Evolutionary conservation across 2,329 filamentous ascomycete species (phyloP), one percentile per base, ranked within the genome.

Genomic region (Aureobasidium sp.): DNA sequence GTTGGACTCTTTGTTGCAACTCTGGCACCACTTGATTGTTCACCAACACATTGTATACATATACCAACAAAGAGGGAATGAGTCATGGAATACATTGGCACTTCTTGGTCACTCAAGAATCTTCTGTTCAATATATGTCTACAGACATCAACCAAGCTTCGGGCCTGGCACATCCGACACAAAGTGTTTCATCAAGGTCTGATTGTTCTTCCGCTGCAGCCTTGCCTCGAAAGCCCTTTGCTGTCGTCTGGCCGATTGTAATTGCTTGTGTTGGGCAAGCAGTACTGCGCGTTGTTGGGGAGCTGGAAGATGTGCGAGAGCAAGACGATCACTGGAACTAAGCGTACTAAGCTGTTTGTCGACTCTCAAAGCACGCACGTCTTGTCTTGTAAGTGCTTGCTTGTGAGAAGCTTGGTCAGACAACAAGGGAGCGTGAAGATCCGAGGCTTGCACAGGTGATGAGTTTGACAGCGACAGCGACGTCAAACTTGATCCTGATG

Each of bases 101-200:
- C 29, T 20, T 36, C 17, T 36, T 36, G 29, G 12, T 9, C 6
- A n/a, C 22, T 31, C 45, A 48, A 48, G 45, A 29, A 51, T 20
- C 34, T 39, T 39, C 31, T 15, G 27, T 52, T 39, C 2, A 14
- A 27, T 39, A 5, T 39, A 2, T 27, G 9, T 52, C 11, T 39
- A 36, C 15, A 29, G 6, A 20, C 3, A 39, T 37, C 39, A 58
- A 20, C 55, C 55, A 7, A 58, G 12, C 29, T 58, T 58, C 5
- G 55, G 55, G 5, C 55, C 55, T 2, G 55, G 55, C 6, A 58
- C 55, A 48, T 58, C 55, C 1, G 29, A 12, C 3, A 58, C 55
- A 12, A 58, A 58, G 29, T 58, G 55, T 44, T 58, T 47, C 55
- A 58, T 58, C 29, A 58, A 7, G 6, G 55, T 58, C 20, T 58